These are phyloP conservation scores for Amanita phalloides DNA, from an alignment of 768 basidiomycete genomes.

Conservation along the genomic window DNA sequence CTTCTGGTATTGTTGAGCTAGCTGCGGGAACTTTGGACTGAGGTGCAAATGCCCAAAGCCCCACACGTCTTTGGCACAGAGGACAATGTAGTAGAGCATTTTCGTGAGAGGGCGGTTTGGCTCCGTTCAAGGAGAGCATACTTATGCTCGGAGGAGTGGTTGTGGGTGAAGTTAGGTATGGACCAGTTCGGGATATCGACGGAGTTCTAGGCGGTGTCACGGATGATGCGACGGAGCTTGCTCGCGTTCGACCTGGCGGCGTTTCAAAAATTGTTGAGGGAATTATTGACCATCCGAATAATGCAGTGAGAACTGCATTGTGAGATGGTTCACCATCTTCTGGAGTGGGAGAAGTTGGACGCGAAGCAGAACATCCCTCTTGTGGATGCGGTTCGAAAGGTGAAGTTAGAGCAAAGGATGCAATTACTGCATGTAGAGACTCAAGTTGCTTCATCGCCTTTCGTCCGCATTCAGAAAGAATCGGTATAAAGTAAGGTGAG, in stretches of 20 bases:
- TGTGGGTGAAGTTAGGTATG: constrained; percentile 15
- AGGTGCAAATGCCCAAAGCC: constrained; percentile 57
- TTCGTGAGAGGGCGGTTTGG: constrained; percentile 19
- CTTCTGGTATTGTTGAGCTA: neutral
- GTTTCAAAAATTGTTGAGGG: constrained; percentile 21
- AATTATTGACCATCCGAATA: constrained; percentile 42
- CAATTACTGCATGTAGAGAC: constrained; percentile 29
- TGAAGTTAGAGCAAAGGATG: neutral
- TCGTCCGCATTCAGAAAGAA: constrained; percentile 1
- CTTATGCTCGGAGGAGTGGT: neutral
- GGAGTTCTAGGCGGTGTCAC: constrained; percentile 10
- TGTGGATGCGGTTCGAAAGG: constrained; percentile 8
- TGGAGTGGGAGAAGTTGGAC: neutral
- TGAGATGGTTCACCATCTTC: constrained; percentile 21
- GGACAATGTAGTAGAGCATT: constrained; percentile 50
- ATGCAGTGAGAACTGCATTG: constrained; percentile 30
- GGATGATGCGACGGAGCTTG: constrained; percentile 17
- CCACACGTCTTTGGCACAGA: constrained; percentile 70
- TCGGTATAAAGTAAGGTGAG: neutral
- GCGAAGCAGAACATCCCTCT: constrained; percentile 10
- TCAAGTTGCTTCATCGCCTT: constrained; percentile 52
- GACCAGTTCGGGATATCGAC: constrained; percentile 12
- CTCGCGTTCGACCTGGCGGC: constrained; percentile 17
- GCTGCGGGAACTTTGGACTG: constrained; percentile 1
- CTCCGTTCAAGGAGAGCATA: neutral